A percentile compares a stretch with the other conserved stretches of the same genome.
These are phyloP conservation scores for Cutaneotrichosporon spelunceum DNA, from an alignment of 1,284 basidiomycete species.

Conservation along the genomic window DNA sequence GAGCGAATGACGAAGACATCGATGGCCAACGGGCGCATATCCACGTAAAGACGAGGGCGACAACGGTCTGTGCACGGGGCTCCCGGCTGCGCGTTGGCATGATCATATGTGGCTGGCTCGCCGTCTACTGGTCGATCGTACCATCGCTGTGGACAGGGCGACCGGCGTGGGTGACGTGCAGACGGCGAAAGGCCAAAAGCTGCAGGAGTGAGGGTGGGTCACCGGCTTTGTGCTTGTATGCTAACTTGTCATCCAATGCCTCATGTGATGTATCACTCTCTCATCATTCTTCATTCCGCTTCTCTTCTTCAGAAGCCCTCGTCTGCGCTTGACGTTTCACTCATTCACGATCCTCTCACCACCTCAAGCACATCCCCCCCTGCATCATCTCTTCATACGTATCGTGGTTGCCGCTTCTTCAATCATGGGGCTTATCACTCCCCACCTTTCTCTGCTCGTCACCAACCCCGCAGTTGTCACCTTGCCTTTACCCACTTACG, in stretches of 20 bases:
- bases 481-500: no score
- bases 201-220: not conserved
- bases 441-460: no score
- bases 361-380: not conserved
- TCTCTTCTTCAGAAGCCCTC: not conserved
- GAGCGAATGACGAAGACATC: conserved; percentile 1
- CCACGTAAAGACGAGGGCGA: not conserved
- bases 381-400: not conserved
- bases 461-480: no score
- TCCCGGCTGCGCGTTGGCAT: not conserved
- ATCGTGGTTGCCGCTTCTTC: no score
- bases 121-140: not conserved
- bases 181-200: no score
- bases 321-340: not conserved
- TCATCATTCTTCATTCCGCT: not conserved
- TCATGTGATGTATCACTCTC: not conserved
- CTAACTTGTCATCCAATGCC: not conserved
- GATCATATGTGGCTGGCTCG: not conserved
- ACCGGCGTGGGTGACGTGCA: not conserved
- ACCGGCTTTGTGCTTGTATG: not conserved
- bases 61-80: not conserved
- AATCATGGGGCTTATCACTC: no score
- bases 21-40: not conserved
- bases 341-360: not conserved
- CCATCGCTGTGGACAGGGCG: not conserved